Conservation (phyloP, 129 eudicot genomes). For the Apium graveolens region DNA sequence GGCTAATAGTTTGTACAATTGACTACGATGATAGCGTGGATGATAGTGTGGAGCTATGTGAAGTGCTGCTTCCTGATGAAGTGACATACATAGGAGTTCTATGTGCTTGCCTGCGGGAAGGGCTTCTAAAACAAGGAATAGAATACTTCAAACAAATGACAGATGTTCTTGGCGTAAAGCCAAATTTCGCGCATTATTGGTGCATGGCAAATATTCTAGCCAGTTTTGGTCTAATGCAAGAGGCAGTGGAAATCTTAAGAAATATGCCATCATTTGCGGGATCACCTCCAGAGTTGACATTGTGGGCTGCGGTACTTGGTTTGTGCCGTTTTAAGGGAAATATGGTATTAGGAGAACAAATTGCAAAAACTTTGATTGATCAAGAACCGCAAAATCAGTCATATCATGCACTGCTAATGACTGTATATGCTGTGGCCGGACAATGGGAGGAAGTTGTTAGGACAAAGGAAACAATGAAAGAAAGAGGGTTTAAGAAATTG, state of each 20-base stretch:
- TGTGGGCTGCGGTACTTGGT: slow-evolving; percentile 60
- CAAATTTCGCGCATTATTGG: slow-evolving; percentile 82
- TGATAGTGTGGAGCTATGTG: slow-evolving; percentile 4
- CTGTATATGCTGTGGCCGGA: slow-evolving; percentile 70
- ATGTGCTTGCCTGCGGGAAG: slow-evolving; percentile 79
- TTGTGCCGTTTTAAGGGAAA: slow-evolving; percentile 57
- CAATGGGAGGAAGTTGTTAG: slow-evolving; percentile 68
- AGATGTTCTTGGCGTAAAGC: slow-evolving; percentile 37
- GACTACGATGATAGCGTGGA: neutral
- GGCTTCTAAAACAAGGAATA: slow-evolving; percentile 49
- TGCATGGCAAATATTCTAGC: slow-evolving; percentile 89
- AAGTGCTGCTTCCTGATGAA: slow-evolving; percentile 45
- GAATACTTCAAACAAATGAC: slow-evolving; percentile 58
- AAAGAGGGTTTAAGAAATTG: slow-evolving; percentile 33
- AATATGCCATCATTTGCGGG: slow-evolving; percentile 36
- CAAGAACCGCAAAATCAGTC: slow-evolving; percentile 45
- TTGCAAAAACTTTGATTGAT: slow-evolving; percentile 59
- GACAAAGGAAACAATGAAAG: slow-evolving; percentile 55
- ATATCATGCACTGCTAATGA: slow-evolving; percentile 44
- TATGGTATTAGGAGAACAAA: slow-evolving; percentile 45
- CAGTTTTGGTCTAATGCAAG: slow-evolving; percentile 44
- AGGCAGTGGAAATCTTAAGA: slow-evolving; percentile 49
- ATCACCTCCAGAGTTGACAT: slow-evolving; percentile 38
- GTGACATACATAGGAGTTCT: slow-evolving; percentile 64
- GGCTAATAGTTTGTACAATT: neutral